Conservation (phyloP, 305 asterid genomes). For the Fraxinus angustifolia region DNA sequence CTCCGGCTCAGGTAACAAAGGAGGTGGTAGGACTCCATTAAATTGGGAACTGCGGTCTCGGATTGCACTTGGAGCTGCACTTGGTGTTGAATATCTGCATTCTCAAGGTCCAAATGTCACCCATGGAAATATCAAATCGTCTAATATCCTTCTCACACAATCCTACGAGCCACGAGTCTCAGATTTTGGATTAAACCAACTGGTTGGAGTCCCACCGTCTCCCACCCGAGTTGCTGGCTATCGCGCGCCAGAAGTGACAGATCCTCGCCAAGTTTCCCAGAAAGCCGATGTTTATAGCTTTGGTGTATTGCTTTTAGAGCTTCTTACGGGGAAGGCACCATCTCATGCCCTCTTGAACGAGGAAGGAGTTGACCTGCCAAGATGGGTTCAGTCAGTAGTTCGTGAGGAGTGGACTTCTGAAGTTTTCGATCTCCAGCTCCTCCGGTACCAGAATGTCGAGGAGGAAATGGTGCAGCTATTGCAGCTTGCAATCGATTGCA, state of each 20-base stretch:
- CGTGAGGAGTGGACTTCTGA: slow-evolving; percentile 62
- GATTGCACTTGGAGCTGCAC: slow-evolving; percentile 64
- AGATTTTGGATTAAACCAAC: slow-evolving; percentile 47
- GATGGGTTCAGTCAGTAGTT: slow-evolving; percentile 63
- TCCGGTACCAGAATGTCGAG: slow-evolving; percentile 40
- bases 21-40: slow-evolving; percentile 46
- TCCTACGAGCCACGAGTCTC: slow-evolving; percentile 39
- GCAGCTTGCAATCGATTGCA: slow-evolving; percentile 59
- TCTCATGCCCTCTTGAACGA: slow-evolving; percentile 53
- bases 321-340: slow-evolving; percentile 59
- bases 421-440: slow-evolving; percentile 54
- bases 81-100: slow-evolving; percentile 54
- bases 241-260: slow-evolving; percentile 59
- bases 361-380: slow-evolving; percentile 59
- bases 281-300: slow-evolving; percentile 56
- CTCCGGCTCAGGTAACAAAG: slow-evolving; percentile 42
- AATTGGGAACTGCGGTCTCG: slow-evolving; percentile 49
- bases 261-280: slow-evolving; percentile 47
- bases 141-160: slow-evolving; percentile 55
- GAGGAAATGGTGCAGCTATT: slow-evolving; percentile 59
- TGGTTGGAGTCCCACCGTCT: slow-evolving; percentile 40
- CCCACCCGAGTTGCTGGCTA: slow-evolving; percentile 47
- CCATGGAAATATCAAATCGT: slow-evolving; percentile 66
- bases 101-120: slow-evolving; percentile 35
- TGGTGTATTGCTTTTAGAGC: slow-evolving; percentile 55